Conservation (phyloP, 225 moss, liverwort and hornwort genomes). For the Pseudisothecium myosuroides region DNA sequence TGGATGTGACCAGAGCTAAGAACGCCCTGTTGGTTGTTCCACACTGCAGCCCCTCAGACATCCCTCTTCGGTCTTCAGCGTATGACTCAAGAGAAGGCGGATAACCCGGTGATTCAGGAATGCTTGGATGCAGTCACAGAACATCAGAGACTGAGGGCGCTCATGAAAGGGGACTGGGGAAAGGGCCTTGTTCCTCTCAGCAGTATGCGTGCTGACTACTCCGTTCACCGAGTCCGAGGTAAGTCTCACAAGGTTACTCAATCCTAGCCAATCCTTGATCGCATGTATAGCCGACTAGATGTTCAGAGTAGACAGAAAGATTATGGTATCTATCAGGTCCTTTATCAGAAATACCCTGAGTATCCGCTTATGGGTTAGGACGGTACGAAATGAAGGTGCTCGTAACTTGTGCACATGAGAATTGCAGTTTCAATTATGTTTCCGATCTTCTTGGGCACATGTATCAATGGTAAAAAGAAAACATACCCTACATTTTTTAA, state of each 20-base stretch:
- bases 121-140: conserved; percentile 75
- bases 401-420: background rate
- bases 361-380: background rate
- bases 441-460: background rate
- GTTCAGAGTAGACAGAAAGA: background rate
- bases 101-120: conserved; percentile 45
- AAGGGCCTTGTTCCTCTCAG: conserved; percentile 11
- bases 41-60: conserved; percentile 25
- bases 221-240: conserved; percentile 14
- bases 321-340: background rate
- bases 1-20: background rate
- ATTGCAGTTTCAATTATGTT: background rate
- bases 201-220: conserved; percentile 12
- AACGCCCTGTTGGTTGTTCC: background rate
- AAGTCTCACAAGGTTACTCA: background rate
- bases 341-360: background rate
- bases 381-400: background rate
- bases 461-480: background rate
- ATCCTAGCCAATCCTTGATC: background rate
- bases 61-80: conserved; percentile 48
- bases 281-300: background rate
- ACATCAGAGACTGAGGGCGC: conserved; percentile 63
- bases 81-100: conserved; percentile 24
- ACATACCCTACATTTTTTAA: background rate
- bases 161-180: conserved; percentile 55